Evolutionary conservation across 2,329 filamentous ascomycete genomes (phyloP), one percentile per base, ranked within the genome.

Genomic region (Cladosporium austrohemisphaericum): DNA sequence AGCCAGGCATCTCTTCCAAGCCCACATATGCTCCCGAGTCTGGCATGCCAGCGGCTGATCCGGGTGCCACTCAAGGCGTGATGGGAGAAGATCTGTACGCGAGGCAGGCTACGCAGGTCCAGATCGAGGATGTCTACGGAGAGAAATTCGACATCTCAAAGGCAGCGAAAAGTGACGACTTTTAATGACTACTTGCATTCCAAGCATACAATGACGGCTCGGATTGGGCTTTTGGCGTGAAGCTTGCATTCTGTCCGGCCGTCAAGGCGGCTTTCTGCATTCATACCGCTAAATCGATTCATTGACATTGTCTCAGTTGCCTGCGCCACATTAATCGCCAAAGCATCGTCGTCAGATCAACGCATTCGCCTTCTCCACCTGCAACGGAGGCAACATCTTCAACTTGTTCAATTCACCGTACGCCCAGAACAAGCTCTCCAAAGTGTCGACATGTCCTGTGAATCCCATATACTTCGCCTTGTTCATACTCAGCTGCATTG

Each of bases 1-100:
- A 86, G 64, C 74, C 77, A 55, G 77, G 76, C 5, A 73, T 76
- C 8, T 72, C 73, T 3, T 67, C 68, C 23, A 73, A 63, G 48
- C 59, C 55, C 18, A 67, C 65, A 2, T 63, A 55, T 51, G 60
- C 60, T 13, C 62, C 62, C 4, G 62, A 65, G 8, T 62, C 57
- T 43, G 31, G 23, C 16, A 33, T 36, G 38, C 53, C 54, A n/a
- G 38, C 52, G 7, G 44, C 53, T 20, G 57, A 57, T 18, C 48
- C 50, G 14, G 49, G 31, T 5, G 52, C 50, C 28, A 43, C 44
- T 14, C 44, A 37, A 22, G 54, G 51, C 7, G 41, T 56, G 35
- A 55, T 57, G 53, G 43, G 54, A 4, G 61, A 63, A 41, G 60
- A 64, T 41, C 41, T 60, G 19, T 52, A 60, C n/a, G 55, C 57